phyloP scores from a whole-genome alignment of 306 rosid species.

The Hippophae rhamnoides region DNA sequence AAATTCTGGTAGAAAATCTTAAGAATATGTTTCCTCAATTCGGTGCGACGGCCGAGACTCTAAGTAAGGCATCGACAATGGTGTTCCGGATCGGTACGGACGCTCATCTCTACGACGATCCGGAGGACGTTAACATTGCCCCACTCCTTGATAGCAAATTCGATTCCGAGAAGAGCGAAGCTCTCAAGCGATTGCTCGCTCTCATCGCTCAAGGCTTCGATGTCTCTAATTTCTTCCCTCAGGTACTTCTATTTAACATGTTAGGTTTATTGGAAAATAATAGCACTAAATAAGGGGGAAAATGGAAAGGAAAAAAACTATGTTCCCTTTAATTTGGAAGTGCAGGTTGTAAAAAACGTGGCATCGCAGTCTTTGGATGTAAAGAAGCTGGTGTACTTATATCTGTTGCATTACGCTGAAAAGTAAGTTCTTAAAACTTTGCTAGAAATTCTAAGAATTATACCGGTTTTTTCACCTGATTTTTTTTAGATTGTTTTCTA shows the following conservation, averaged over 20 bases:
- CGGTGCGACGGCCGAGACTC: constrained; percentile 84
- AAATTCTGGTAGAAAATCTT: neutral
- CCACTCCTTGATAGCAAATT: constrained; percentile 84
- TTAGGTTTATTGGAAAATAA: neutral
- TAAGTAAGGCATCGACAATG: constrained; percentile 88
- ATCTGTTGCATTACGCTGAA: constrained; percentile 92
- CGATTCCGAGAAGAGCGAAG: constrained; percentile 93
- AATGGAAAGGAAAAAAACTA: neutral
- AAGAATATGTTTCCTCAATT: constrained; percentile 64
- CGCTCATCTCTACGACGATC: constrained; percentile 98
- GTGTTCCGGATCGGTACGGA: constrained; percentile 96
- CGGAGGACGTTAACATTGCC: constrained; percentile 77
- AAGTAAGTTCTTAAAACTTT: constrained; percentile 40
- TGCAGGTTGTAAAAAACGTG: constrained; percentile 91
- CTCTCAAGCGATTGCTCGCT: constrained; percentile 92
- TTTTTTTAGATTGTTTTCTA: neutral
- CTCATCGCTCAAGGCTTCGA: constrained; percentile 96
- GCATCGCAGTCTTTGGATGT: constrained; percentile 86
- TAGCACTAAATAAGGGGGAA: neutral
- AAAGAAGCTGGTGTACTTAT: constrained; percentile 92
- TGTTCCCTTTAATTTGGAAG: constrained; percentile 14
- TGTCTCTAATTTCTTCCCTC: constrained; percentile 92
- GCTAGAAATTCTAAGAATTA: too few relatives aligned
- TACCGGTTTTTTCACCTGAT: too few relatives aligned
- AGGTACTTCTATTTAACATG: constrained; percentile 29